Conservation (phyloP, 192 early-diverging fungal species). For the Coemansia sp. region DNA sequence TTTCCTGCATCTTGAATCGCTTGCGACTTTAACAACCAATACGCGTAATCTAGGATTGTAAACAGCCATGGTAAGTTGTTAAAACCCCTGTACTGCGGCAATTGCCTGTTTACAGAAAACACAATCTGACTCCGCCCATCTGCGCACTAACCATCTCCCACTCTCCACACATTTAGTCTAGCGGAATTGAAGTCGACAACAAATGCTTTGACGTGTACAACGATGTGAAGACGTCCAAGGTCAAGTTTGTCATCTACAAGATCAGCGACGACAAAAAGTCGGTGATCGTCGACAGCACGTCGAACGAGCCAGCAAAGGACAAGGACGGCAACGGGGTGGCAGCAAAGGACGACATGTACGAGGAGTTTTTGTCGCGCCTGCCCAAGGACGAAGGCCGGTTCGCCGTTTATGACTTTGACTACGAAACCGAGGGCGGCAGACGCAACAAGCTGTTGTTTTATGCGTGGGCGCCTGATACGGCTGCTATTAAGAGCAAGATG, state of each 20-base stretch:
- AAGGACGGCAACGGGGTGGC: slow-evolving; percentile 60
- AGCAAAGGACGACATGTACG: slow-evolving; percentile 54
- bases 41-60: background rate
- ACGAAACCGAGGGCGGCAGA: slow-evolving; percentile 58
- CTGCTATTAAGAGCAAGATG: slow-evolving; percentile 84
- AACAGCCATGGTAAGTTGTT: background rate
- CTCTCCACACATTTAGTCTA: slow-evolving; percentile 51
- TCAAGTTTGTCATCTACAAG: slow-evolving; percentile 79
- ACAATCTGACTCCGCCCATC: background rate
- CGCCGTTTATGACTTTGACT: slow-evolving; percentile 88
- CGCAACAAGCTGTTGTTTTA: slow-evolving; percentile 88
- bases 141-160: background rate
- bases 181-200: slow-evolving; percentile 70
- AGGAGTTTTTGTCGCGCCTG: slow-evolving; percentile 66
- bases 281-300: slow-evolving; percentile 61
- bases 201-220: slow-evolving; percentile 65
- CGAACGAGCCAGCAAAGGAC: slow-evolving; percentile 59
- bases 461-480: slow-evolving; percentile 81
- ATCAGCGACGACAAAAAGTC: slow-evolving; percentile 64
- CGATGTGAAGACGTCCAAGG: slow-evolving; percentile 65
- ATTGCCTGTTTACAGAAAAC: too few species aligned
- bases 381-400: slow-evolving; percentile 75
- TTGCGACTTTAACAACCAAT: background rate
- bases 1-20: background rate
- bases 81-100: too few species aligned